Base-by-base conservation (phyloP, 2,329 filamentous ascomycete species). In the Aaosphaeria arxii region DNA sequence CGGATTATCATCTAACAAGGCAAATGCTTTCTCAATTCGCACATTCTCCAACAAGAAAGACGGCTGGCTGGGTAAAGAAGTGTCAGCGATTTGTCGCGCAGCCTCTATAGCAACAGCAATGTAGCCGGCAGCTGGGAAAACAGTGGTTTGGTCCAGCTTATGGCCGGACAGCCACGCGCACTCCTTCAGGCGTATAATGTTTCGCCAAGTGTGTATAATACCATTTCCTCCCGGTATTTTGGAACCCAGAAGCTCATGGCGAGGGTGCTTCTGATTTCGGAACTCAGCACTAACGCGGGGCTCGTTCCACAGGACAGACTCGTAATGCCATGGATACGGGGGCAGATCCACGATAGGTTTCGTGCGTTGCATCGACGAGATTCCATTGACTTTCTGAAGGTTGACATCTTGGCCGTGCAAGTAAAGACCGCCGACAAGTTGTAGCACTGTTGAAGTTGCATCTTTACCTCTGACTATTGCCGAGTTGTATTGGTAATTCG, bases 161-260 rank as follows among this genome's bases (percentile, higher is more conserved):
- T 40, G 39, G 17, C 24, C 39, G 11, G 9, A 9, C 7, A 40
- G 39, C 39, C 39, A 40, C 0, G 73, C 67, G 0, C 64, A 53
- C 32, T 75, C 63, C 0, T 61, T 52, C 0, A 72, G 43, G 5
- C 61, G 57, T 2, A 78, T 52, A 3, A 57, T n/a, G 13, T 58
- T 54, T 33, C 51, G 33, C 51, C 50, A 61, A 6, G 30, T 28
- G 7, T 43, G 45, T 11, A 50, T 41, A 5, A 47, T n/a, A 1
- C 28, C 30, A 2, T 49, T 54, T 30, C 43, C 44, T 6, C 48
- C 55, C 0, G 38, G 9, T 1, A 39, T 3, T 4, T 30, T 5
- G 4, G 32, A 1, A 4, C 61, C 59, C 0, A 64, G 50, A 0
- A 61, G 41, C 4, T 46, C 40, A 39, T 64, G 58, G 6, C 48